A percentile compares a stretch with the other conserved stretches of the same genome.
phyloP scores from a whole-genome alignment of 495 filamentous ascomycete genomes.

The Aspergillus haitiensis region DNA sequence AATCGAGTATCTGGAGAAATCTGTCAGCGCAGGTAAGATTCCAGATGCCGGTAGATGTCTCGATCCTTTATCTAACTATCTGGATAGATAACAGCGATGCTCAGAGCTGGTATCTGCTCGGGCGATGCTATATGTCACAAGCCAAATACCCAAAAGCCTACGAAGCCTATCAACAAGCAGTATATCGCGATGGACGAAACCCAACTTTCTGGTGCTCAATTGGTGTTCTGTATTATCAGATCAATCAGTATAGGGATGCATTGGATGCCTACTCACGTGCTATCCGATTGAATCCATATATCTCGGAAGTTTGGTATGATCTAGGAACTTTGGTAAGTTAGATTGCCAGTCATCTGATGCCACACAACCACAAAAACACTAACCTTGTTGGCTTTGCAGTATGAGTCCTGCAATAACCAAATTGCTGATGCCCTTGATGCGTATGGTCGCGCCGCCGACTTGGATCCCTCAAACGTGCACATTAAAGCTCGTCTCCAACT shows the following conservation, averaged over 20 bases:
- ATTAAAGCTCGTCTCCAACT: conserved; percentile 94
- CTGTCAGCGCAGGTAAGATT: conserved; percentile 80
- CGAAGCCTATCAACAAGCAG: conserved; percentile 97
- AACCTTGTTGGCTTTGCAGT: conserved; percentile 43
- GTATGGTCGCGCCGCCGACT: conserved; percentile 89
- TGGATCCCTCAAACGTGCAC: conserved; percentile 89
- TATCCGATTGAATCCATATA: conserved; percentile 96
- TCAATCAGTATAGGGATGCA: conserved; percentile 99
- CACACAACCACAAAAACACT: conserved; percentile 1
- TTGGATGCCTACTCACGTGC: conserved; percentile 98
- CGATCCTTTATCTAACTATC: not conserved
- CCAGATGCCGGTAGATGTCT: not conserved
- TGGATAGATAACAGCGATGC: conserved; percentile 81
- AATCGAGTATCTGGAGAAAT: conserved; percentile 97
- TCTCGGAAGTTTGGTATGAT: conserved; percentile 99
- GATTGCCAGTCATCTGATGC: not conserved
- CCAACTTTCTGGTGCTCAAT: conserved; percentile 99
- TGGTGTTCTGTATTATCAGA: conserved; percentile 98
- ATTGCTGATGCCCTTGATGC: conserved; percentile 95
- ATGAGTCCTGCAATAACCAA: conserved; percentile 99
- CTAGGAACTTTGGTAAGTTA: conserved; percentile 85
- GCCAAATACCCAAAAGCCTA: conserved; percentile 99
- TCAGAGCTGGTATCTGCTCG: conserved; percentile 98
- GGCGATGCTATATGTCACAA: conserved; percentile 98
- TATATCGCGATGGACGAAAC: conserved; percentile 97